Evolutionary conservation across 441 rosid genomes (phyloP).

Genomic region (Arabidopsis hybrid): DNA sequence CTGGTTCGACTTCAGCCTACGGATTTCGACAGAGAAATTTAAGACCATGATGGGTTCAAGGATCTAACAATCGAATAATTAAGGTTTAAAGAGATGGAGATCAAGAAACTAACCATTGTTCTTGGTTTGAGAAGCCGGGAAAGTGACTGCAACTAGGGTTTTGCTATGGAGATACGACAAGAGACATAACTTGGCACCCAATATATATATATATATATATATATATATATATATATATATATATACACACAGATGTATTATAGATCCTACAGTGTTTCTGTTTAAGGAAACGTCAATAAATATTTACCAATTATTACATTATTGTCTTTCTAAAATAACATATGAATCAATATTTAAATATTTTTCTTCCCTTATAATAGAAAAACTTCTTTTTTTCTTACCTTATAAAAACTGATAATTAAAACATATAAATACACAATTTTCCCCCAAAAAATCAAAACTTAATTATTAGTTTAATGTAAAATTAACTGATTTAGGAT

Average conservation of each 20-base stretch:
- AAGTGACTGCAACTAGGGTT: slow-evolving; percentile 10
- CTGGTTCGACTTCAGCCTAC: slow-evolving; percentile 30
- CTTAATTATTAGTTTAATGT: not conserved
- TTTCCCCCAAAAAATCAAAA: not conserved
- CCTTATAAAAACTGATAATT: too few relatives aligned
- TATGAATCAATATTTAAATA: not conserved
- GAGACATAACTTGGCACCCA: slow-evolving; percentile 9
- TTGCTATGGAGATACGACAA: slow-evolving; percentile 12
- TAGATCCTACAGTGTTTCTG: not conserved
- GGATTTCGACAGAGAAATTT: not conserved
- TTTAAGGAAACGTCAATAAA: not conserved
- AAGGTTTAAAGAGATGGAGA: not conserved
- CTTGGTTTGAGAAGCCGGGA: not conserved
- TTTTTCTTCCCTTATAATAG: not conserved
- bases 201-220: not conserved
- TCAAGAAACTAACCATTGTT: slow-evolving; percentile 24
- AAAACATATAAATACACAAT: not conserved
- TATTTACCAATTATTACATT: not conserved
- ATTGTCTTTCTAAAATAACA: not conserved
- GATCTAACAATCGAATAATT: not conserved
- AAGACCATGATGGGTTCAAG: not conserved
- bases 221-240: too few relatives aligned
- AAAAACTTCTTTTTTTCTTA: not conserved
- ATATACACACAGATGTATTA: not conserved
- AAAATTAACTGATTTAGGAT: not conserved